These are phyloP conservation scores for Stagonosporopsis tanaceti DNA, from an alignment of 2,329 filamentous ascomycete species.

Conservation along the genomic window DNA sequence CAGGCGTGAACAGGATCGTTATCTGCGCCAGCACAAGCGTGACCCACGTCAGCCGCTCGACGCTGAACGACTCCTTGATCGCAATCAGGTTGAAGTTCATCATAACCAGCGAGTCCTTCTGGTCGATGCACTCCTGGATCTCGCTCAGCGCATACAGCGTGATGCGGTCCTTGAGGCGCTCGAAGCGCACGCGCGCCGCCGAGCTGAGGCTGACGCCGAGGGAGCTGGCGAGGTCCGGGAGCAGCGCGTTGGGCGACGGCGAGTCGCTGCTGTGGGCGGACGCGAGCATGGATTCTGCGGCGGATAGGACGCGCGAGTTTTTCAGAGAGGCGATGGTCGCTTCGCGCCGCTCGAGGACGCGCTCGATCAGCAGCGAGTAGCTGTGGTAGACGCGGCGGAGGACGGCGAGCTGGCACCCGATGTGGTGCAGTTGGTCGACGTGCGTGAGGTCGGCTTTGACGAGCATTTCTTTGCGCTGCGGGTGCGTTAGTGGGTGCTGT, in stretches of 20 bases:
- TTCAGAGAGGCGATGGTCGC: slow-evolving; percentile 54
- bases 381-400: slow-evolving; percentile 67
- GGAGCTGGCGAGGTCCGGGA: slow-evolving; percentile 49
- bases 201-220: slow-evolving; percentile 56
- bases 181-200: slow-evolving; percentile 65
- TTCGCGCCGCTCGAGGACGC: slow-evolving; percentile 61
- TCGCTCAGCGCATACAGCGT: slow-evolving; percentile 68
- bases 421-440: slow-evolving; percentile 63
- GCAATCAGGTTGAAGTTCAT: slow-evolving; percentile 82
- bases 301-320: slow-evolving; percentile 52
- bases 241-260: slow-evolving; percentile 25
- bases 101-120: slow-evolving; percentile 74
- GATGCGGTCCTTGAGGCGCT: slow-evolving; percentile 66
- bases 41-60: slow-evolving; percentile 74
- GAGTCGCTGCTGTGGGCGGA: slow-evolving; percentile 28
- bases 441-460: slow-evolving; percentile 56
- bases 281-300: slow-evolving; percentile 39
- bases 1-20: slow-evolving; percentile 77
- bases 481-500: not conserved
- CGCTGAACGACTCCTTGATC: slow-evolving; percentile 76
- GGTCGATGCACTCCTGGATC: slow-evolving; percentile 69
- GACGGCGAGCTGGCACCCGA: slow-evolving; percentile 68
- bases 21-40: slow-evolving; percentile 77
- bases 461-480: slow-evolving; percentile 63
- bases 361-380: slow-evolving; percentile 67